Conservation (phyloP, 2,329 filamentous ascomycete species). For the Colletotrichum endophyticum region DNA sequence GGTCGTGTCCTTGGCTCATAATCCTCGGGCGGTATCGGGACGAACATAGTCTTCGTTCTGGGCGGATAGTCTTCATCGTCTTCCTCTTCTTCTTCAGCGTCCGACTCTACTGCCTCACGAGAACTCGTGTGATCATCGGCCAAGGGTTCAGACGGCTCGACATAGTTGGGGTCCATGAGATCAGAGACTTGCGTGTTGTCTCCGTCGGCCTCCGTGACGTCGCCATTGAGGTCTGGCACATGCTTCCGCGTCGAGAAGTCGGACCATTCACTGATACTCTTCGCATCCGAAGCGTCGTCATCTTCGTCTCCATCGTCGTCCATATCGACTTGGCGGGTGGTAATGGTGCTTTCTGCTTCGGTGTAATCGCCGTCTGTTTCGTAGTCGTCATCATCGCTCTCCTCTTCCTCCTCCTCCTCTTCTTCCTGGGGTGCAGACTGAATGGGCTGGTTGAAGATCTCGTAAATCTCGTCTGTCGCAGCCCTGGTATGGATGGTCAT, state of each 20-base stretch:
- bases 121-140: slow-evolving; percentile 32
- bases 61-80: slow-evolving; percentile 45
- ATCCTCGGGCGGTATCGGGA: slow-evolving; percentile 84
- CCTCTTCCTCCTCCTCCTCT: slow-evolving; percentile 43
- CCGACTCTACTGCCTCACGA: slow-evolving; percentile 14
- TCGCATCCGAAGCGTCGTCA: slow-evolving; percentile 61
- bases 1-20: slow-evolving; percentile 80
- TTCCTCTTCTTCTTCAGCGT: slow-evolving; percentile 34
- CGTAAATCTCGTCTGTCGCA: slow-evolving; percentile 96
- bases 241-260: slow-evolving; percentile 81
- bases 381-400: slow-evolving; percentile 69
- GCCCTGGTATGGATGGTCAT: slow-evolving; percentile 97
- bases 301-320: slow-evolving; percentile 42
- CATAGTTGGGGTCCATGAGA: slow-evolving; percentile 41
- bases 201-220: slow-evolving; percentile 35
- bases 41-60: slow-evolving; percentile 69
- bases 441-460: slow-evolving; percentile 91
- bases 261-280: slow-evolving; percentile 83
- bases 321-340: slow-evolving; percentile 68
- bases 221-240: slow-evolving; percentile 54
- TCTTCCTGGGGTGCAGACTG: slow-evolving; percentile 35
- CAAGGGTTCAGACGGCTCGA: slow-evolving; percentile 29
- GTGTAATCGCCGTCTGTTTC: slow-evolving; percentile 80
- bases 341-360: slow-evolving; percentile 82
- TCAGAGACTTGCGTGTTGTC: slow-evolving; percentile 44